phyloP scores from a whole-genome alignment of 2,329 filamentous ascomycete species.

The Mariannaea sp. region DNA sequence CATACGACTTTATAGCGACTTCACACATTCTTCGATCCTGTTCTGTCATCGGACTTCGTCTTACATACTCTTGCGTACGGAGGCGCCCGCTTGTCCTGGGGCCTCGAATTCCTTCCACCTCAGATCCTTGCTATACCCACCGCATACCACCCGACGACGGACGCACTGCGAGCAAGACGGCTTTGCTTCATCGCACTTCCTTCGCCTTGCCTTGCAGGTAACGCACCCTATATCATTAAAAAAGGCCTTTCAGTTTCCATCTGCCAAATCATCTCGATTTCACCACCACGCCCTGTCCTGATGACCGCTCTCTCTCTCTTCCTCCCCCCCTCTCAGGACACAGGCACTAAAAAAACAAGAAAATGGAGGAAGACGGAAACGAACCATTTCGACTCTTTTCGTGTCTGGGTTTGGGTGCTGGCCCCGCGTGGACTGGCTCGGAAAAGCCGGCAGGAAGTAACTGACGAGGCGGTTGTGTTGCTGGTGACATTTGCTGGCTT shows the following conservation, averaged over 20 bases:
- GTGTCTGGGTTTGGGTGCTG: neutral
- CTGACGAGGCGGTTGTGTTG: neutral
- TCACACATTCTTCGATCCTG: too few relatives aligned
- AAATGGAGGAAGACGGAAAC: neutral
- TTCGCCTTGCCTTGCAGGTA: constrained; percentile 19
- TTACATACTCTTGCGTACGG: neutral
- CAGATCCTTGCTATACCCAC: constrained; percentile 18
- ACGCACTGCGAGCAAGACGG: constrained; percentile 20
- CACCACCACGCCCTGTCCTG: neutral
- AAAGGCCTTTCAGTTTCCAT: neutral
- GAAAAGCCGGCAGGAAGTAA: neutral
- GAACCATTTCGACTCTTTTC: constrained; percentile 22
- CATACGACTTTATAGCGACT: too few relatives aligned
- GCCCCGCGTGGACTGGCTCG: neutral
- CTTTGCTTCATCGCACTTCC: constrained; percentile 23
- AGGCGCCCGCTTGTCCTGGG: neutral
- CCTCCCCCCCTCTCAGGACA: neutral
- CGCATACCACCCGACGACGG: constrained; percentile 9
- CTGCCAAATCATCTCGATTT: neutral
- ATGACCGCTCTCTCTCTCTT: too few relatives aligned
- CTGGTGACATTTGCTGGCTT: too few relatives aligned
- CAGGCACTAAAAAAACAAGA: neutral
- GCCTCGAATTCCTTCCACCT: constrained; percentile 17
- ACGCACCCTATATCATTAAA: constrained; percentile 16
- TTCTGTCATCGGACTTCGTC: too few relatives aligned